phyloP scores from a whole-genome alignment of 176 grass and related monocot genomes.

The Elaeis guineensis region DNA sequence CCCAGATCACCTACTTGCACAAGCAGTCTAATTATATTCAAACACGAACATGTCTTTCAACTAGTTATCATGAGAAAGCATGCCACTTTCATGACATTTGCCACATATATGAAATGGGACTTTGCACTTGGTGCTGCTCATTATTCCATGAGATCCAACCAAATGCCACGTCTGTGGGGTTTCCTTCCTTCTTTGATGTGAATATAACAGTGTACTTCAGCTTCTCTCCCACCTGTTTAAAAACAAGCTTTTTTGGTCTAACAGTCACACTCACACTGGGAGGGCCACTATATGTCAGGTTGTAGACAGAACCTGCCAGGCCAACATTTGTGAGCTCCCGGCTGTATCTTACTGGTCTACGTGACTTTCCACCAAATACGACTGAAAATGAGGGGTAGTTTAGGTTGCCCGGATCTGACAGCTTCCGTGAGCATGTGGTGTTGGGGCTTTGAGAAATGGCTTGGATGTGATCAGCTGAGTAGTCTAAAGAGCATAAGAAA shows the following conservation, averaged over 20 bases:
- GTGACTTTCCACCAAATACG: constrained; percentile 43
- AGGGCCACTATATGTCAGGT: constrained; percentile 29
- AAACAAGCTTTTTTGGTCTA: constrained; percentile 58
- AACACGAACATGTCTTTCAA: too few relatives aligned
- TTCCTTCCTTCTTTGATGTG: constrained; percentile 34
- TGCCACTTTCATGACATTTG: constrained; percentile 3
- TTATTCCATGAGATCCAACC: constrained; percentile 74
- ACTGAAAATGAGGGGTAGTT: constrained; percentile 95
- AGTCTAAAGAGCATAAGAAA: constrained; percentile 70
- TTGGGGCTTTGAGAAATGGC: constrained; percentile 42
- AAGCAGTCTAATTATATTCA: too few relatives aligned
- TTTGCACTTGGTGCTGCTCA: constrained; percentile 49
- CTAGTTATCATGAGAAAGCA: not conserved
- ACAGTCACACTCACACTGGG: constrained; percentile 45
- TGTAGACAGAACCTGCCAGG: constrained; percentile 29
- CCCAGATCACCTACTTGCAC: too few relatives aligned
- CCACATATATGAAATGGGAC: constrained; percentile 69
- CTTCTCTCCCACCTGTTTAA: constrained; percentile 46
- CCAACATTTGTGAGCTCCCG: constrained; percentile 83
- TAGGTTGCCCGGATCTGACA: constrained; percentile 61
- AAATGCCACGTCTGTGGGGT: constrained; percentile 39
- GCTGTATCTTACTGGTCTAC: constrained; percentile 39
- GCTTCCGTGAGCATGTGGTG: constrained; percentile 54
- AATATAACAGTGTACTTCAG: constrained; percentile 49
- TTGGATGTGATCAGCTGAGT: constrained; percentile 44